These are phyloP conservation scores for Paulownia fortunei DNA, from an alignment of 257 asterid genomes.

Conservation along the genomic window DNA sequence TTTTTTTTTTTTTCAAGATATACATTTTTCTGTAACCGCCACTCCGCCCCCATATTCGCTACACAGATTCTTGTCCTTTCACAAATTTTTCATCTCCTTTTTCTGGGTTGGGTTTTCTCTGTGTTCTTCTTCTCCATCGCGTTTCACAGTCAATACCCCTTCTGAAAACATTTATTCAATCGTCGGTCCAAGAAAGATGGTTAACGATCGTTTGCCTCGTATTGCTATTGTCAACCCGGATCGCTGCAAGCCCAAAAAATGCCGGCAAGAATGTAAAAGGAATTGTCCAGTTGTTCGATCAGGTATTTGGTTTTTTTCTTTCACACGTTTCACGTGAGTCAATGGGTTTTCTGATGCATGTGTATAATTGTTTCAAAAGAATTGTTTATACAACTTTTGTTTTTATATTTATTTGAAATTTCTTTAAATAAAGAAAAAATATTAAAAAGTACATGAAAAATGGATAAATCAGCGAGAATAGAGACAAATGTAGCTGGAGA, in stretches of 20 bases:
- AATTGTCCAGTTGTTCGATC: constrained; percentile 18
- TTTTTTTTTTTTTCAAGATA: neutral
- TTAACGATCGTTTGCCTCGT: constrained; percentile 10
- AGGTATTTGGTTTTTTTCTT: too few relatives aligned
- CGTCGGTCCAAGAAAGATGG: neutral
- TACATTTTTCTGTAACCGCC: neutral
- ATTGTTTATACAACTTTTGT: neutral
- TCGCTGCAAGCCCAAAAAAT: constrained; percentile 23
- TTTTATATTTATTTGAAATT: neutral
- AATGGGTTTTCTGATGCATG: too few relatives aligned
- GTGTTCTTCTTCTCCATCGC: neutral
- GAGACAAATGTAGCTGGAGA: neutral
- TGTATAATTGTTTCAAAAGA: neutral
- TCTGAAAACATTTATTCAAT: too few relatives aligned
- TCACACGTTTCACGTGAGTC: too few relatives aligned
- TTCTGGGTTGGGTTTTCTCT: neutral
- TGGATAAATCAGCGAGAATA: neutral
- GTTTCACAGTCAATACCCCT: neutral
- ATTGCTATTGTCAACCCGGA: constrained; percentile 18
- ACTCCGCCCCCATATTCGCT: neutral
- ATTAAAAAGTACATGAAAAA: too few relatives aligned
- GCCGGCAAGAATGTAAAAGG: constrained; percentile 25
- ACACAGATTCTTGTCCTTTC: neutral
- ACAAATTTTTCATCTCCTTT: neutral
- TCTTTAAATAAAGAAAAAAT: neutral